phyloP scores from a whole-genome alignment of 2,329 filamentous ascomycete species.

The Niveomyces coronatus region DNA sequence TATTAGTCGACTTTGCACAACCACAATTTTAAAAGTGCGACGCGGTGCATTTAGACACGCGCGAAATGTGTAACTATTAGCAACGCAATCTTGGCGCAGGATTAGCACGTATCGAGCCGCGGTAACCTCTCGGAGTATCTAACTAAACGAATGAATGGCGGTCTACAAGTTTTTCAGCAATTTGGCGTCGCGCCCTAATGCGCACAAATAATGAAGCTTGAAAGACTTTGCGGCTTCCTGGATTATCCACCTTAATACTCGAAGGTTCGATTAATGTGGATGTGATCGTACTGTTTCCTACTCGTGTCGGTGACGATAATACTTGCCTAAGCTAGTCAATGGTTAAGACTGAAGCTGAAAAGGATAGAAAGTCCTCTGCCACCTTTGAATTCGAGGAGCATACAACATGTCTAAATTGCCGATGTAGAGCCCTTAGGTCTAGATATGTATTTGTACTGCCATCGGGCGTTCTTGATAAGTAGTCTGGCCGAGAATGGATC shows the following conservation, averaged over 20 bases:
- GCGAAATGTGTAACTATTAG: not conserved
- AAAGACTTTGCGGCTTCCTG: not conserved
- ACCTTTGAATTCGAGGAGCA: no score
- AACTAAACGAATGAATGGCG: not conserved
- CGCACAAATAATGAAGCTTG: not conserved
- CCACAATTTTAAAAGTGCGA: not conserved
- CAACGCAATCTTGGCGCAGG: not conserved
- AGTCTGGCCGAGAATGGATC: no score
- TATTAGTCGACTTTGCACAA: not conserved
- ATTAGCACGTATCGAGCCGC: not conserved
- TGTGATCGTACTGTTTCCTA: no score
- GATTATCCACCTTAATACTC: not conserved
- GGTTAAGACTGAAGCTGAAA: no score
- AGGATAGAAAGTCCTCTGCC: no score
- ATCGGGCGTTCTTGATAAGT: no score
- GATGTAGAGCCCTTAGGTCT: no score
- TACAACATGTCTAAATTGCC: no score
- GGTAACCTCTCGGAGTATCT: not conserved
- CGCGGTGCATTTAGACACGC: not conserved
- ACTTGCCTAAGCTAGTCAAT: no score
- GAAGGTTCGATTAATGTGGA: not conserved
- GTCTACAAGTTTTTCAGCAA: not conserved
- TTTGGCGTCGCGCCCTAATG: not conserved
- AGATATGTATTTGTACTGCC: no score
- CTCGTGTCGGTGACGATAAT: no score